Conservation (phyloP, 2,329 filamentous ascomycete species). For the Fusarium nurragi region DNA sequence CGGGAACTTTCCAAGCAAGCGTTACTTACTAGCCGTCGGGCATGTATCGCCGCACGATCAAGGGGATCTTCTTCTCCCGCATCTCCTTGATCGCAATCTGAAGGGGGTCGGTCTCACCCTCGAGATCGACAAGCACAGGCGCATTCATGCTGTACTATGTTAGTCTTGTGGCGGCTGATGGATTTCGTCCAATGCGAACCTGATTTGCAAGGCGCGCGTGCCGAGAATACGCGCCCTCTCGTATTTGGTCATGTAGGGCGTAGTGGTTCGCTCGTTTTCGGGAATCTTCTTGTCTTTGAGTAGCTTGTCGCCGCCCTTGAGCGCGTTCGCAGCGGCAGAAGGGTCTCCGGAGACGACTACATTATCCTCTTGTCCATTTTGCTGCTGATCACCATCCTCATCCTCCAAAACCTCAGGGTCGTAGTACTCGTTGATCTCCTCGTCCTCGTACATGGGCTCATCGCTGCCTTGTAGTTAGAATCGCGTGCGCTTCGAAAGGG, state of each 20-base stretch:
- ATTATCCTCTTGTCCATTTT: constrained; percentile 66
- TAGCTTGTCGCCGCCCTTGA: constrained; percentile 63
- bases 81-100: constrained; percentile 98
- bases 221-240: constrained; percentile 93
- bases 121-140: constrained; percentile 93
- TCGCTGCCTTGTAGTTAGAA: constrained; percentile 60
- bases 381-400: constrained; percentile 61
- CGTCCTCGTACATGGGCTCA: constrained; percentile 77
- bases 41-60: constrained; percentile 94
- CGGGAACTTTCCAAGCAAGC: neutral
- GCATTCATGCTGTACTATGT: constrained; percentile 84
- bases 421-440: constrained; percentile 69
- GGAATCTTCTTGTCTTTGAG: constrained; percentile 88
- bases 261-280: constrained; percentile 87
- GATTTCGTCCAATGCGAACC: constrained; percentile 61
- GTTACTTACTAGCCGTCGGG: constrained; percentile 89
- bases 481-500: constrained; percentile 15
- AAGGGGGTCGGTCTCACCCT: constrained; percentile 96
- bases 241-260: constrained; percentile 99
- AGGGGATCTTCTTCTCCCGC: constrained; percentile 96
- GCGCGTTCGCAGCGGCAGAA: constrained; percentile 64
- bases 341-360: constrained; percentile 70
- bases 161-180: constrained; percentile 10
- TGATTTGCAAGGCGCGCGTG: constrained; percentile 94
- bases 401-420: constrained; percentile 64